Base-by-base conservation (phyloP, 306 rosid species). In the Corylus heterophylla region DNA sequence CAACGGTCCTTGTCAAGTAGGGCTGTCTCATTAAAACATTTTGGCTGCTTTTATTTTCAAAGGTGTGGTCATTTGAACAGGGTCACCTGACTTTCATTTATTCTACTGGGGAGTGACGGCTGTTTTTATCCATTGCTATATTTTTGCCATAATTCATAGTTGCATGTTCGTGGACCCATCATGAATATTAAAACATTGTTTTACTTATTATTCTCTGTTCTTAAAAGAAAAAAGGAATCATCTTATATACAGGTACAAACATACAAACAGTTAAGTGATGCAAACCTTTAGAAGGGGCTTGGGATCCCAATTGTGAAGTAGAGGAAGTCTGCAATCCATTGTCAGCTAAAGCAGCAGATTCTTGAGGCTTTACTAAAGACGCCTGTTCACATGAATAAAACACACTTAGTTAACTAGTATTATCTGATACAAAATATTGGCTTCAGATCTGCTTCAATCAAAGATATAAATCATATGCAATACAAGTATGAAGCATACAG, bases 271-370 rank as follows among this genome's bases (percentile, higher is more conserved):
- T 71, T 29, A 48, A 67, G 50, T 25, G 25, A 68, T 77, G 54
- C 87, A 78, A 87, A 94, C 98, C 98, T 89, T 83, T 90, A 18
- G 84, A 81, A 80, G 91, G 69, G 70, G 87, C 78, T 77, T 64
- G 87, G 73, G 85, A 74, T 80, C 78, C 92, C 67, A 79, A 78
- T 80, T 88, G 85, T 71, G 86, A 78, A 74, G 85, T 80, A 85
- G 78, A 51, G 13, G 94, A 77, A 50, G 88, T 86, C 76, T 88
- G 97, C 55, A 88, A 85, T 75, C 92, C 89, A 76, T 82, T 86
- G 50, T 88, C 92, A 78, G 80, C 82, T 62, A 81, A 75, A 70
- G 86, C 61, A 27, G 87, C 59, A 25, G 86, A 83, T 55, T 89
- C 90, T 63, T 88, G 91, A 80, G 86, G 71, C 75, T 85, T 91